Percentiles rank a stretch among this genome's conserved stretches.
Evolutionary conservation across 345 rosid species (phyloP).

Genomic region (Nasturtium officinale): DNA sequence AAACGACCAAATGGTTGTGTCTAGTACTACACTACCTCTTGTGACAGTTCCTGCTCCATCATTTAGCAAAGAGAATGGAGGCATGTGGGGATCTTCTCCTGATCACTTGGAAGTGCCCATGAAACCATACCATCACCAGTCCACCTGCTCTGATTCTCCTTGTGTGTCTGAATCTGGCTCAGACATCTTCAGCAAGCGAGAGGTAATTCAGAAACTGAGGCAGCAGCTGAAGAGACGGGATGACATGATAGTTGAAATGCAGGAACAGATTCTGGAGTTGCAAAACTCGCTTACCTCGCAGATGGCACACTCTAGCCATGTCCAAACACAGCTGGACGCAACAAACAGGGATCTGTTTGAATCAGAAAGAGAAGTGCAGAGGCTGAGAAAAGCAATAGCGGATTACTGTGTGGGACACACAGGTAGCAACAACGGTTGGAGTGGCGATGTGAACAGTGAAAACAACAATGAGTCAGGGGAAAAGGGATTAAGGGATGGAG

Average conservation of each 20-base stretch:
- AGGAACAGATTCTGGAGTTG: constrained; percentile 77
- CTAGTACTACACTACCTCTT: constrained; percentile 67
- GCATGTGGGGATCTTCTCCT: constrained; percentile 74
- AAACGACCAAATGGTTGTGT: constrained; percentile 52
- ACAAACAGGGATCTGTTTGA: constrained; percentile 73
- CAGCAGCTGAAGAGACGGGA: constrained; percentile 95
- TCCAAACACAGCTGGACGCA: constrained; percentile 78
- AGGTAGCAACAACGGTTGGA: constrained; percentile 56
- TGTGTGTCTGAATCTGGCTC: constrained; percentile 98
- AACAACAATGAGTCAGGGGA: constrained; percentile 46
- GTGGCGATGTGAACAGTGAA: constrained; percentile 60
- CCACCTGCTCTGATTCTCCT: constrained; percentile 90
- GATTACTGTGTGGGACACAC: constrained; percentile 70
- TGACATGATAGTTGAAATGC: constrained; percentile 95
- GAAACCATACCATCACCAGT: constrained; percentile 72
- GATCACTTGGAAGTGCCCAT: constrained; percentile 79
- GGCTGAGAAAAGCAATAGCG: constrained; percentile 83
- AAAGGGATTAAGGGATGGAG: constrained; percentile 57
- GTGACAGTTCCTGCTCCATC: constrained; percentile 69
- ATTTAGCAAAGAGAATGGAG: constrained; percentile 66
- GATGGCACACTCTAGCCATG: constrained; percentile 62
- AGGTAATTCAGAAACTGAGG: constrained; percentile 90
- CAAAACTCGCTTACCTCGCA: constrained; percentile 71
- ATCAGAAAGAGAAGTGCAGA: constrained; percentile 83
- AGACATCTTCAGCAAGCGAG: constrained; percentile 87